These are phyloP conservation scores for Cystobasidium slooffiae DNA, from an alignment of 1,284 basidiomycete genomes.

Conservation along the genomic window DNA sequence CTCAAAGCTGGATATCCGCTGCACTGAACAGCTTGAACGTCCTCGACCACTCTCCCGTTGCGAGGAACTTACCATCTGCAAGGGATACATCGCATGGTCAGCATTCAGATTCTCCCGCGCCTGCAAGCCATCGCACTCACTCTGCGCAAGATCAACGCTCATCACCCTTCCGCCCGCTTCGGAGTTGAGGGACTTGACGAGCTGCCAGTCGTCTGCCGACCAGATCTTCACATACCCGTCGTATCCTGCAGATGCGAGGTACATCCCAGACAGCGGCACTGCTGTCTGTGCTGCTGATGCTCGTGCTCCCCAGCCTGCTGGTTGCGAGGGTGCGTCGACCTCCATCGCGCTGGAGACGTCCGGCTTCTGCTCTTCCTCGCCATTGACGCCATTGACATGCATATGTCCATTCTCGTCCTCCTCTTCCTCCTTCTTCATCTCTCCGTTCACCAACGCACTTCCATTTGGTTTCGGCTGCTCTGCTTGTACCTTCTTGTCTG, in stretches of 20 bases:
- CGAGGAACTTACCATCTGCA: slow-evolving; percentile 79
- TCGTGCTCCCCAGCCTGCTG: slow-evolving; percentile 54
- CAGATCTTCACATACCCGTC: slow-evolving; percentile 94
- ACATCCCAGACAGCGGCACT: slow-evolving; percentile 69
- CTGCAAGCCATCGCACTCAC: slow-evolving; percentile 44
- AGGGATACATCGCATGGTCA: not conserved
- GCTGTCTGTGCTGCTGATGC: slow-evolving; percentile 45
- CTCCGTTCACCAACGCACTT: slow-evolving; percentile 15
- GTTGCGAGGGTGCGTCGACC: slow-evolving; percentile 57
- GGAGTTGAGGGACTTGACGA: slow-evolving; percentile 82
- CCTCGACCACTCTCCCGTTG: slow-evolving; percentile 86
- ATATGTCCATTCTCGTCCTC: slow-evolving; percentile 45
- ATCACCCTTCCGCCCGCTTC: slow-evolving; percentile 93
- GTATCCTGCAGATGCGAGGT: slow-evolving; percentile 91
- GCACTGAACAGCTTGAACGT: slow-evolving; percentile 89
- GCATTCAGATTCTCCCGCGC: not conserved
- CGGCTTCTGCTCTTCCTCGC: slow-evolving; percentile 49
- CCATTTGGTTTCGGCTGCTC: slow-evolving; percentile 33
- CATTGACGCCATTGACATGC: slow-evolving; percentile 3
- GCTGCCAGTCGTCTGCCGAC: slow-evolving; percentile 98
- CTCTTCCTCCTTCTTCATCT: slow-evolving; percentile 44
- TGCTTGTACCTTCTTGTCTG: slow-evolving; percentile 52
- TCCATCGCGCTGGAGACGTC: slow-evolving; percentile 52
- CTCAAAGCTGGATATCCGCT: slow-evolving; percentile 57
- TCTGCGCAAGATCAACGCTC: slow-evolving; percentile 82